Conservation (phyloP, 2,329 filamentous ascomycete genomes). For the Endocalyx cinctus region DNA sequence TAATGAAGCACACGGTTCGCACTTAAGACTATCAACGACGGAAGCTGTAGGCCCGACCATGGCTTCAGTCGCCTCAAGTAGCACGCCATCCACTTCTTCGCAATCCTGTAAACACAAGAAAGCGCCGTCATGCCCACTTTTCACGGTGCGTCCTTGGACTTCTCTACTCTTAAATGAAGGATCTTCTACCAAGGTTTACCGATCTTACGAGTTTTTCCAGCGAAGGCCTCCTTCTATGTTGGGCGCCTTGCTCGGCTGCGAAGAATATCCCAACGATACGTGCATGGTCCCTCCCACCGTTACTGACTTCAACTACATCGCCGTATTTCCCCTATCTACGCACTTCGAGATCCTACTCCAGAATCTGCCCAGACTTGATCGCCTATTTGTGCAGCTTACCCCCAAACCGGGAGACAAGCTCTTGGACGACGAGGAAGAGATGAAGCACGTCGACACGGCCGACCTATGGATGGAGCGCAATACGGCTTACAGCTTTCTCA, state of each 20-base stretch:
- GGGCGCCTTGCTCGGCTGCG: conserved; percentile 41
- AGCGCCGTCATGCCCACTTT: conserved; percentile 35
- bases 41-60: conserved; percentile 1
- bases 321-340: conserved; percentile 61
- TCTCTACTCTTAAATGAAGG: conserved; percentile 68
- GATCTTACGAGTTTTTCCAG: conserved; percentile 66
- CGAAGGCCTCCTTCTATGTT: conserved; percentile 60
- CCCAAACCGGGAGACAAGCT: conserved; percentile 31
- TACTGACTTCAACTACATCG: conserved; percentile 53
- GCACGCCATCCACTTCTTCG: conserved; percentile 1
- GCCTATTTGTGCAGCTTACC: conserved; percentile 48
- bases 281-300: conserved; percentile 38
- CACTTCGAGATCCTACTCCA: conserved; percentile 51
- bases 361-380: conserved; percentile 45
- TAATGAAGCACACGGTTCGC: conserved; percentile 1
- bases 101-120: conserved; percentile 4
- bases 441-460: conserved; percentile 33
- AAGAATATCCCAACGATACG: conserved; percentile 32
- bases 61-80: conserved; percentile 1
- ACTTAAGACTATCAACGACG: conserved; percentile 4
- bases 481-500: conserved; percentile 43
- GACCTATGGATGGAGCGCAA: conserved; percentile 53
- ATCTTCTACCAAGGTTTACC: conserved; percentile 66
- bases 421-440: conserved; percentile 31
- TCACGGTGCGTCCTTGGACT: conserved; percentile 60